Evolutionary conservation across 2,329 filamentous ascomycete genomes (phyloP).

Genomic region (Phaeosphaeria sp.): DNA sequence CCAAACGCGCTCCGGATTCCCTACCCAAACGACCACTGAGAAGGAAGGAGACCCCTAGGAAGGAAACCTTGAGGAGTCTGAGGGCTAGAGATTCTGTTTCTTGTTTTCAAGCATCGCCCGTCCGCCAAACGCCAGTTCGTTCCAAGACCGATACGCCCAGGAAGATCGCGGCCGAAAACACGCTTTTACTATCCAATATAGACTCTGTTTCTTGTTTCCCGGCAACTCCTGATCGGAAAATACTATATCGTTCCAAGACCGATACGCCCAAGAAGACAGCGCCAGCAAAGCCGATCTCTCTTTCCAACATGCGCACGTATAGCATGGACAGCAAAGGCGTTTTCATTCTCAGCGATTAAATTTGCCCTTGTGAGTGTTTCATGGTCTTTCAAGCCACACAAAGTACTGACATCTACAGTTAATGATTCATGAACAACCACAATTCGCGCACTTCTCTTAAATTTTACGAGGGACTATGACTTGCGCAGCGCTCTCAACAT

Average conservation of each 20-base stretch:
- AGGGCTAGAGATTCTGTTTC: slow-evolving; percentile 44
- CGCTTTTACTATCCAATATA: neutral
- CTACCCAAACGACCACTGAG: slow-evolving; percentile 18
- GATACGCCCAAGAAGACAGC: neutral
- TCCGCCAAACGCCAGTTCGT: slow-evolving; percentile 26
- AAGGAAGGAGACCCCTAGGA: slow-evolving; percentile 30
- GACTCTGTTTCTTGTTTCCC: neutral
- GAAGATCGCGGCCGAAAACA: neutral
- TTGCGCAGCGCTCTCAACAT: neutral
- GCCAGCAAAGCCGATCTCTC: neutral
- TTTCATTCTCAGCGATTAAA: slow-evolving; percentile 3
- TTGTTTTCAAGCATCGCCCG: slow-evolving; percentile 39
- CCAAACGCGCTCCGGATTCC: slow-evolving; percentile 14
- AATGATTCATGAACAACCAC: slow-evolving; percentile 3
- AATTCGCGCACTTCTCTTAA: neutral
- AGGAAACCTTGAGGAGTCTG: slow-evolving; percentile 39
- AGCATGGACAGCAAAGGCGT: slow-evolving; percentile 7
- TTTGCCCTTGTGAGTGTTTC: neutral
- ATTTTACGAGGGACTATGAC: neutral
- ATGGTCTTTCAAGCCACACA: neutral
- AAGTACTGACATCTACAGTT: neutral
- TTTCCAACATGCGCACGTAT: slow-evolving; percentile 2
- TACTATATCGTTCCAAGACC: neutral
- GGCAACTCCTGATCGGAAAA: neutral
- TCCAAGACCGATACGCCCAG: neutral